These are phyloP conservation scores for Lactarius trivialis DNA, from an alignment of 768 basidiomycete genomes.

Conservation along the genomic window DNA sequence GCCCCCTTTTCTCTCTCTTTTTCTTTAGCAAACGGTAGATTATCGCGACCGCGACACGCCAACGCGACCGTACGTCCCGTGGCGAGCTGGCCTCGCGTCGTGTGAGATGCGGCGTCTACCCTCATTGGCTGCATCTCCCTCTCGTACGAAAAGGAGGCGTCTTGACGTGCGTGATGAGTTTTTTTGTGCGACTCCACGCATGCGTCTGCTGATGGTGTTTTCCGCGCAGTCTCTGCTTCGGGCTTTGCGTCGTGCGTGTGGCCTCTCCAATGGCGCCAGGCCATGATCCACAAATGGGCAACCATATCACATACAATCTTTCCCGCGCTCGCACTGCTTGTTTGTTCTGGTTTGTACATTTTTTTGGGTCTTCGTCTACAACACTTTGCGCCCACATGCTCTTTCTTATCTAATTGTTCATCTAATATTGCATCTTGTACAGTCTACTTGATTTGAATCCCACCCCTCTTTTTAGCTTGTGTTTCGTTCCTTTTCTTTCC, in stretches of 20 bases:
- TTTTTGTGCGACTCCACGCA: not conserved
- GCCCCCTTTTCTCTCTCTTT: too few relatives aligned
- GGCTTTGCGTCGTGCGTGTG: constrained; percentile 6
- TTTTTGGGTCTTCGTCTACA: not conserved
- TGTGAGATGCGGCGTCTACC: not conserved
- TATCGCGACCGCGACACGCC: constrained; percentile 10
- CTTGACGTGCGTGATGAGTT: not conserved
- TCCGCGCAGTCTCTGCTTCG: not conserved
- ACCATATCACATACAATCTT: not conserved
- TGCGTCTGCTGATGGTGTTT: not conserved
- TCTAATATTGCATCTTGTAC: not conserved
- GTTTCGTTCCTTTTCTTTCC: not conserved
- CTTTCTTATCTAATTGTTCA: not conserved
- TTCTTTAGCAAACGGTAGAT: constrained; percentile 9
- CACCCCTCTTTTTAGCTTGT: not conserved
- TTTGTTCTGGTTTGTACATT: not conserved
- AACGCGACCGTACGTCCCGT: constrained; percentile 2
- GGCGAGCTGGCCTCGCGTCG: not conserved
- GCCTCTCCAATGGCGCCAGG: not conserved
- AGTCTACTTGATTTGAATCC: not conserved
- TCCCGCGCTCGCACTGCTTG: not conserved
- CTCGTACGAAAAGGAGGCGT: constrained; percentile 7
- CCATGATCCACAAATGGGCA: not conserved
- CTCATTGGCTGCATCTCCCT: not conserved
- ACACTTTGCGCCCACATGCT: not conserved